phyloP scores from a whole-genome alignment of 2,329 filamentous ascomycete species.

The Claviceps capensis region DNA sequence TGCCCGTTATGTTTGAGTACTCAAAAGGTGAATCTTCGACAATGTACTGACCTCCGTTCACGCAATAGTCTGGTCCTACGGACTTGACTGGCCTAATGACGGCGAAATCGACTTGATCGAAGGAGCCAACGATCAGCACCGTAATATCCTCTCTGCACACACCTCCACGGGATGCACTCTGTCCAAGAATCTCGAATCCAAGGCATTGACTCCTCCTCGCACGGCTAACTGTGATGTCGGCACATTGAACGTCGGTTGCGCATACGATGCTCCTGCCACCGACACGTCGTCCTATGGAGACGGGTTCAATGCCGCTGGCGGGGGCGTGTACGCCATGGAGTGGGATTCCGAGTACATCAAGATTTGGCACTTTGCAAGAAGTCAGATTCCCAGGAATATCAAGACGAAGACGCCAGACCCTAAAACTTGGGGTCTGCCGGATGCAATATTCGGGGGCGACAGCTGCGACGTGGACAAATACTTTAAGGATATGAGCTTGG shows the following conservation, averaged over 20 bases:
- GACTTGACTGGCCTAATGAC: slow-evolving; percentile 42
- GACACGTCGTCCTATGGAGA: slow-evolving; percentile 42
- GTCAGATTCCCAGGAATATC: slow-evolving; percentile 52
- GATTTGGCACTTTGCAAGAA: slow-evolving; percentile 65
- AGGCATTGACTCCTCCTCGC: slow-evolving; percentile 15
- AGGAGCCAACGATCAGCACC: slow-evolving; percentile 47
- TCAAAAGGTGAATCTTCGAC: too few species aligned
- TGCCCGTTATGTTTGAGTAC: too few species aligned
- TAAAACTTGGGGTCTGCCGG: slow-evolving; percentile 51
- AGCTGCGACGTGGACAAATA: slow-evolving; percentile 51
- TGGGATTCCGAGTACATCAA: slow-evolving; percentile 57
- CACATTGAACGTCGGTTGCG: slow-evolving; percentile 29
- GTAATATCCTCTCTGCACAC: slow-evolving; percentile 49
- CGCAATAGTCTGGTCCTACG: slow-evolving; percentile 37
- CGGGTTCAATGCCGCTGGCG: slow-evolving; percentile 50
- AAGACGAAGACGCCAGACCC: slow-evolving; percentile 45
- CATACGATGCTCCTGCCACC: slow-evolving; percentile 24
- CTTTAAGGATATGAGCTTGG: slow-evolving; percentile 57
- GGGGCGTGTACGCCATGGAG: slow-evolving; percentile 57
- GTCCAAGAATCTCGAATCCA: slow-evolving; percentile 8
- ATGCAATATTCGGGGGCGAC: slow-evolving; percentile 51
- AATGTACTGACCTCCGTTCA: too few species aligned
- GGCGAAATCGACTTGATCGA: slow-evolving; percentile 62
- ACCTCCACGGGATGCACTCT: slow-evolving; percentile 28
- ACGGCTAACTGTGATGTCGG: slow-evolving; percentile 25